phyloP scores from a whole-genome alignment of 2,329 filamentous ascomycete species.

The Cyphellophora europaea region DNA sequence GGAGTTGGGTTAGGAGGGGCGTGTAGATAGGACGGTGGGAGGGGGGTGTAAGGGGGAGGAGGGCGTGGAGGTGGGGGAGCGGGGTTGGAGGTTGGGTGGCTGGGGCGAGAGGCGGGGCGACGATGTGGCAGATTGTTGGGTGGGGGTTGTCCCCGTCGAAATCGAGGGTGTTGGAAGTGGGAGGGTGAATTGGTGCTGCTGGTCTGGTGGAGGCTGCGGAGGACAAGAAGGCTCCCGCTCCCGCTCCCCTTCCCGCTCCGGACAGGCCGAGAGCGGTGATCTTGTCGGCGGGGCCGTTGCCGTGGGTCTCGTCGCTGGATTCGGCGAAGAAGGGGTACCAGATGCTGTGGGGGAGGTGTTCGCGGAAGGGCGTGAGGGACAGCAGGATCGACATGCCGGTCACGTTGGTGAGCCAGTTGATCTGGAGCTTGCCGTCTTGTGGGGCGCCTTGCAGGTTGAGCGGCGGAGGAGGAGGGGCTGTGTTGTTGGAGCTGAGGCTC shows the following conservation, averaged over 20 bases:
- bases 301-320: neutral
- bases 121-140: neutral
- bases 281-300: neutral
- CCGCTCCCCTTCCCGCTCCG: neutral
- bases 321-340: neutral
- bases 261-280: neutral
- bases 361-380: neutral
- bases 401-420: neutral
- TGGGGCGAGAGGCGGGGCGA: neutral
- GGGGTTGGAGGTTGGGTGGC: neutral
- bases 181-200: no score
- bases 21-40: neutral
- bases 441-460: no score
- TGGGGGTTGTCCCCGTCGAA: no score
- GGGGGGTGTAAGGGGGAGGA: neutral
- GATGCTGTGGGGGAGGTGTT: neutral
- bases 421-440: neutral
- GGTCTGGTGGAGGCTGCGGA: no score
- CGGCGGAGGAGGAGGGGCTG: neutral
- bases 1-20: neutral
- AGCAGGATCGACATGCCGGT: neutral
- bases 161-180: no score
- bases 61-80: neutral
- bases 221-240: no score
- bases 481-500: neutral